These are phyloP conservation scores for Plasmodium fragile DNA, from an alignment of 169 alveolate genomes.

Conservation along the genomic window DNA sequence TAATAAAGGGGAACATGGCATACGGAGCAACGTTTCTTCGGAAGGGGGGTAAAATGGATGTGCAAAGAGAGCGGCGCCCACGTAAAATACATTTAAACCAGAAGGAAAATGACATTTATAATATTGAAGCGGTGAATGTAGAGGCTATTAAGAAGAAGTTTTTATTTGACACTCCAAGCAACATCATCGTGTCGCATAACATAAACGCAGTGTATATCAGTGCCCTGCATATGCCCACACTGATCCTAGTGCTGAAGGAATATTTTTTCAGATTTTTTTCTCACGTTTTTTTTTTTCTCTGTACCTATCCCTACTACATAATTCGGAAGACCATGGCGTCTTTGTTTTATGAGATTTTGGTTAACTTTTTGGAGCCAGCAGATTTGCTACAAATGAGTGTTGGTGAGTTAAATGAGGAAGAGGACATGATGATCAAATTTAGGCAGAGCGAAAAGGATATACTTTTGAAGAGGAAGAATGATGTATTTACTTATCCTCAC, in stretches of 20 bases:
- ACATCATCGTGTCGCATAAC: conserved; percentile 60
- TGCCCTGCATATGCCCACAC: conserved; percentile 37
- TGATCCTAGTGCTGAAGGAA: conserved; percentile 40
- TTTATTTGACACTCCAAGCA: conserved; percentile 42
- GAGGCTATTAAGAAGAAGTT: conserved; percentile 37
- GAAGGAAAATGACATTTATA: conserved; percentile 33
- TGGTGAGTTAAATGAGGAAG: conserved; percentile 15
- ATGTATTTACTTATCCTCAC: background rate
- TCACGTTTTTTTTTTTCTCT: conserved; percentile 70
- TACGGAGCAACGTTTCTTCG: conserved; percentile 18
- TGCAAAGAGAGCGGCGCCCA: background rate
- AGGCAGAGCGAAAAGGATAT: background rate
- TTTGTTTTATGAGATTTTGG: conserved; percentile 40
- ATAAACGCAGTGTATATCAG: conserved; percentile 68
- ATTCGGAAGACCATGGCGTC: conserved; percentile 68
- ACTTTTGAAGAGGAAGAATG: background rate
- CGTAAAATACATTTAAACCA: background rate
- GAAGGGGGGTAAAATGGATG: background rate
- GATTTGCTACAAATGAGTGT: conserved; percentile 3
- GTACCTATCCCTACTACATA: conserved; percentile 70
- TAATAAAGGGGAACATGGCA: conserved; percentile 18
- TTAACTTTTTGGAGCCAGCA: conserved; percentile 6
- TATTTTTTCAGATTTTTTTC: conserved; percentile 62
- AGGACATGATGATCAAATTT: conserved; percentile 2
- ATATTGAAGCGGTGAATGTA: conserved; percentile 25